These are phyloP conservation scores for Acanthamoeba healyi DNA, from an alignment of 208 protist species.

Conservation along the genomic window DNA sequence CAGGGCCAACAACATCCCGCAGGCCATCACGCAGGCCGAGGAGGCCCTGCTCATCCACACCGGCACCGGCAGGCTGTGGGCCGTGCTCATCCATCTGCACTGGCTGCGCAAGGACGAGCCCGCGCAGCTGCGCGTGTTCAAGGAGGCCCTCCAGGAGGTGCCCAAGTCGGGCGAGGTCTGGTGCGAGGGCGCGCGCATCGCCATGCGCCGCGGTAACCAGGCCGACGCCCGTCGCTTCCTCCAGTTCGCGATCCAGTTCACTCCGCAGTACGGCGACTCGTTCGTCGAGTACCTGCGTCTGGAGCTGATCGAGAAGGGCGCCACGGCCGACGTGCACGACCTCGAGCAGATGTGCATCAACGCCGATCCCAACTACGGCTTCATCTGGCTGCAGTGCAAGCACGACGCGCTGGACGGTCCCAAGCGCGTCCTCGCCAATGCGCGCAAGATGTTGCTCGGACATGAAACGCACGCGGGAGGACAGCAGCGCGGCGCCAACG, in stretches of 20 bases:
- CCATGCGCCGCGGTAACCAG: conserved; percentile 86
- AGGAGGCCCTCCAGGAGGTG: conserved; percentile 89
- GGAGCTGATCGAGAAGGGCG: conserved; percentile 85
- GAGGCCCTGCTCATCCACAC: conserved; percentile 89
- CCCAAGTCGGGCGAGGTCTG: conserved; percentile 94
- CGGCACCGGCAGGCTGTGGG: conserved; percentile 91
- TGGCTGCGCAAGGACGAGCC: conserved; percentile 71
- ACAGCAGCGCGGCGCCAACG: neutral
- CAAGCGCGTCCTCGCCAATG: conserved; percentile 82
- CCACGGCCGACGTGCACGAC: conserved; percentile 79
- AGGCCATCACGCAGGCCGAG: conserved; percentile 85
- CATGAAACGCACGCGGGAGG: neutral
- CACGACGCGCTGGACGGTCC: conserved; percentile 80
- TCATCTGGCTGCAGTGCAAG: conserved; percentile 91
- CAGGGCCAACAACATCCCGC: conserved; percentile 80
- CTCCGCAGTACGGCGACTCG: conserved; percentile 94
- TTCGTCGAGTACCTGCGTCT: conserved; percentile 92
- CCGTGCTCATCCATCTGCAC: conserved; percentile 92
- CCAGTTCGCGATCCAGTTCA: conserved; percentile 92
- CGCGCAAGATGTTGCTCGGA: conserved; percentile 78
- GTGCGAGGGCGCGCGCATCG: conserved; percentile 93
- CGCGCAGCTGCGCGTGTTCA: conserved; percentile 87
- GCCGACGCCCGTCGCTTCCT: conserved; percentile 87
- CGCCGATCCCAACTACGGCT: conserved; percentile 93
- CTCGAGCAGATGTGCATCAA: conserved; percentile 88